Percentiles rank a stretch among this genome's conserved stretches.
These are phyloP conservation scores for Paramecium caudatum DNA, from an alignment of 73 alveolate genomes.

Conservation along the genomic window DNA sequence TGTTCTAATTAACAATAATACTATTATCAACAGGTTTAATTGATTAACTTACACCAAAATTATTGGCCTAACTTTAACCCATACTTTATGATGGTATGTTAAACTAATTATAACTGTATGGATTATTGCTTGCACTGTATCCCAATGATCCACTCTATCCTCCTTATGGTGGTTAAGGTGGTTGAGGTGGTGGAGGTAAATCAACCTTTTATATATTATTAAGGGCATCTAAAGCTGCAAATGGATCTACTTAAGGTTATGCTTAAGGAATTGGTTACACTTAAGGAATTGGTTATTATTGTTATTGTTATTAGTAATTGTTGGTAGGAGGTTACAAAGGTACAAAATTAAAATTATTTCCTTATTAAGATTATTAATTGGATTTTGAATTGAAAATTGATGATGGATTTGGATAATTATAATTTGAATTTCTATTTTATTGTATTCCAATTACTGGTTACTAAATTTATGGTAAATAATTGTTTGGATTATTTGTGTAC, in stretches of 20 bases:
- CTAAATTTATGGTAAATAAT: neutral
- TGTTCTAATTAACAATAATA: neutral
- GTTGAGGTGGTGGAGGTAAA: neutral
- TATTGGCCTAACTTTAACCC: neutral
- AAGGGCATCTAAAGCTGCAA: neutral
- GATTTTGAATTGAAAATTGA: neutral
- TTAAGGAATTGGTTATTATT: neutral
- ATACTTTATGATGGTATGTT: neutral
- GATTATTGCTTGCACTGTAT: no score
- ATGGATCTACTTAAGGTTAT: neutral
- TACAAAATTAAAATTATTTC: neutral
- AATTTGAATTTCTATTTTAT: neutral
- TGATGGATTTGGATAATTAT: slow-evolving; percentile 2
- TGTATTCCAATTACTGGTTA: neutral
- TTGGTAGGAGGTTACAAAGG: no score
- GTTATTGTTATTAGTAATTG: no score
- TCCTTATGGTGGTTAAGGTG: neutral
- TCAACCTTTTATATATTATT: neutral
- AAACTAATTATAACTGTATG: no score
- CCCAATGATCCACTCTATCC: neutral
- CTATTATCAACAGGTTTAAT: neutral
- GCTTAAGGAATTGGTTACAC: neutral
- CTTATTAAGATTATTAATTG: neutral
- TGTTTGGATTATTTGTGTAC: slow-evolving; percentile 36
- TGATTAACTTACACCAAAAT: no score